A percentile compares a stretch with the other conserved stretches of the same genome.
Evolutionary conservation across 495 filamentous ascomycete species (phyloP).

Genomic region (Daldinia decipiens): DNA sequence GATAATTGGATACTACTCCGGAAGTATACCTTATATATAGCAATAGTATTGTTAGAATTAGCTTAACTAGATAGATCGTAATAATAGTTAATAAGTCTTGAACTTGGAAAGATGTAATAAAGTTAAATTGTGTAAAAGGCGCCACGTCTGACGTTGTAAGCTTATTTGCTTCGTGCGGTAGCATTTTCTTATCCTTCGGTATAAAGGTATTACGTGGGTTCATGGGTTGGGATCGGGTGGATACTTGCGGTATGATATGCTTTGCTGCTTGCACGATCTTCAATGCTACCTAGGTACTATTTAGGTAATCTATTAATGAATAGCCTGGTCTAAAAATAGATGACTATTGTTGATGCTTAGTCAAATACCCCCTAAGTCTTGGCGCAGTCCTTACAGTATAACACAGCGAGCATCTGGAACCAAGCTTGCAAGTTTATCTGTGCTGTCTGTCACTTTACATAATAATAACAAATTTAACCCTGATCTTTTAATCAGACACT

Average conservation of each 20-base stretch:
- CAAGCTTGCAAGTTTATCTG: neutral
- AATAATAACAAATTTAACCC: neutral
- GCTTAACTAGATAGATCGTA: neutral
- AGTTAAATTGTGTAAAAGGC: neutral
- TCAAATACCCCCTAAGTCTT: slow-evolving; percentile 29
- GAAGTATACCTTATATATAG: slow-evolving; percentile 3
- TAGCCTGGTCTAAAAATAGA: slow-evolving; percentile 35
- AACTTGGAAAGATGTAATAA: neutral
- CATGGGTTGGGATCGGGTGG: too few species aligned
- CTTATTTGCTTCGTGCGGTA: slow-evolving; percentile 10
- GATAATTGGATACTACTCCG: neutral
- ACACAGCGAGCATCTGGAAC: slow-evolving; percentile 20
- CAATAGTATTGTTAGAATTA: neutral
- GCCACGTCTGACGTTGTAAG: slow-evolving; percentile 1
- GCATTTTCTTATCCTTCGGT: slow-evolving; percentile 5
- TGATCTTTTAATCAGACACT: neutral
- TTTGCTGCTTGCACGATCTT: slow-evolving; percentile 3
- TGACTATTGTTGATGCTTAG: slow-evolving; percentile 28
- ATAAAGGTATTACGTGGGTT: slow-evolving; percentile 5
- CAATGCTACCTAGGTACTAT: neutral
- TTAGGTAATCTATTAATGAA: slow-evolving; percentile 5
- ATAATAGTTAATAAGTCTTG: too few species aligned
- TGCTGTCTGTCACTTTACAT: slow-evolving; percentile 5
- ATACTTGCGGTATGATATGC: slow-evolving; percentile 6
- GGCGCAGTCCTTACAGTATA: slow-evolving; percentile 30